A percentile compares a stretch with the other conserved stretches of the same genome.
These are phyloP conservation scores for Penstemon davidsonii DNA, from an alignment of 257 asterid genomes.

Conservation along the genomic window DNA sequence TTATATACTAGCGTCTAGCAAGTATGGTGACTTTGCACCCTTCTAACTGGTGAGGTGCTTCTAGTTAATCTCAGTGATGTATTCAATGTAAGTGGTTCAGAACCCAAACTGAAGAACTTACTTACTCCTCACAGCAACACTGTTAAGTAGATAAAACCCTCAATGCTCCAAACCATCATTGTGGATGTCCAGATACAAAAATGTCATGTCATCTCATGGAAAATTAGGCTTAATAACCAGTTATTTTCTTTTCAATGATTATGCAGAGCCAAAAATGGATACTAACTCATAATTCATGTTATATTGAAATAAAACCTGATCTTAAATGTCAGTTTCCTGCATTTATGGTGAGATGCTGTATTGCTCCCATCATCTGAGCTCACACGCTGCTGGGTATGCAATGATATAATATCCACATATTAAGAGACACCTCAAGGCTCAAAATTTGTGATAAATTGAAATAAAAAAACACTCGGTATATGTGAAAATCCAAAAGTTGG, in stretches of 20 bases:
- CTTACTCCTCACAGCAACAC: background rate
- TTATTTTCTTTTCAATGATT: too few relatives aligned
- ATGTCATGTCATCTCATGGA: background rate
- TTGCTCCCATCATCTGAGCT: too few relatives aligned
- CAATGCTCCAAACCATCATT: background rate
- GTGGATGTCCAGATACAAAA: slow-evolving; percentile 8
- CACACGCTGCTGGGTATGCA: too few relatives aligned
- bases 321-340: too few relatives aligned
- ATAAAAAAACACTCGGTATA: too few relatives aligned
- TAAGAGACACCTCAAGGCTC: too few relatives aligned
- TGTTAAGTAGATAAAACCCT: background rate
- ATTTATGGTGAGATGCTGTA: too few relatives aligned
- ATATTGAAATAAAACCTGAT: too few relatives aligned
- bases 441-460: too few relatives aligned
- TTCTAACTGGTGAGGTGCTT: slow-evolving; percentile 10
- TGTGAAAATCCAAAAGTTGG: too few relatives aligned
- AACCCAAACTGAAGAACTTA: slow-evolving; percentile 6
- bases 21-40: background rate
- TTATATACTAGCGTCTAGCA: background rate
- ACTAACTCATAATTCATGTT: background rate
- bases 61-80: background rate
- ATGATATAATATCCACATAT: too few relatives aligned
- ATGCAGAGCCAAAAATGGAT: background rate
- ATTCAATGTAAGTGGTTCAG: background rate
- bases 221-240: background rate